phyloP scores from a whole-genome alignment of 2,329 filamentous ascomycete species.

The Emmonsiellopsis sp. region DNA sequence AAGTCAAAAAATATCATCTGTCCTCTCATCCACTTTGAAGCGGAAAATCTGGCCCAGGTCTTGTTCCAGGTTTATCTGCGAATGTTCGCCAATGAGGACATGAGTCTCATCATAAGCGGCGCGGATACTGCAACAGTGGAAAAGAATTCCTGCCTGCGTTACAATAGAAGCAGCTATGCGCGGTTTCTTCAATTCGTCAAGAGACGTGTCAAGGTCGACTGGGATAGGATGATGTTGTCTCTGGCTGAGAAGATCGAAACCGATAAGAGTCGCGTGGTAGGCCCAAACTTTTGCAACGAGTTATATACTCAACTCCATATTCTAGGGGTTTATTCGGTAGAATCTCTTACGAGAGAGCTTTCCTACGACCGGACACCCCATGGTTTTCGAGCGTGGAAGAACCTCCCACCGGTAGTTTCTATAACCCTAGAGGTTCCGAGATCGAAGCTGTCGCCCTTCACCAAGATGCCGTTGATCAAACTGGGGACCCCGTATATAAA shows the following conservation, averaged over 20 bases:
- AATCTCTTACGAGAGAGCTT: neutral
- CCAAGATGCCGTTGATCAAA: conserved; percentile 3
- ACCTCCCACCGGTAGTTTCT: conserved; percentile 9
- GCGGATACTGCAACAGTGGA: neutral
- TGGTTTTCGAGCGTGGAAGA: conserved; percentile 13
- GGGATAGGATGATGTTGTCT: conserved; percentile 8
- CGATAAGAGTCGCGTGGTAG: conserved; percentile 12
- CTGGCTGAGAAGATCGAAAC: conserved; percentile 9
- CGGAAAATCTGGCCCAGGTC: conserved; percentile 29
- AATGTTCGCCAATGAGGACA: conserved; percentile 39
- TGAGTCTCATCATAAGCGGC: conserved; percentile 6
- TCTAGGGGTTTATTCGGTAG: conserved; percentile 12
- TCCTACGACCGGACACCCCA: neutral
- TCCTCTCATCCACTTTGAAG: conserved; percentile 20
- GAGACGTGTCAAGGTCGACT: conserved; percentile 12
- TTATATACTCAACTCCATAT: conserved; percentile 20
- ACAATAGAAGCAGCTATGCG: conserved; percentile 19
- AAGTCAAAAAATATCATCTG: conserved; percentile 9
- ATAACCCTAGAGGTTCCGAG: conserved; percentile 14
- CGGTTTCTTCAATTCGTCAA: conserved; percentile 18
- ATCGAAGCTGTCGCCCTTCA: conserved; percentile 8
- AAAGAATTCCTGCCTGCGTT: conserved; percentile 10
- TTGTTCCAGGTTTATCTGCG: conserved; percentile 36
- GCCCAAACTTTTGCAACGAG: conserved; percentile 19
- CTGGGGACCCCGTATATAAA: conserved; percentile 11